phyloP scores from a whole-genome alignment of 208 protist species.

The Leishmania guyanensis region DNA sequence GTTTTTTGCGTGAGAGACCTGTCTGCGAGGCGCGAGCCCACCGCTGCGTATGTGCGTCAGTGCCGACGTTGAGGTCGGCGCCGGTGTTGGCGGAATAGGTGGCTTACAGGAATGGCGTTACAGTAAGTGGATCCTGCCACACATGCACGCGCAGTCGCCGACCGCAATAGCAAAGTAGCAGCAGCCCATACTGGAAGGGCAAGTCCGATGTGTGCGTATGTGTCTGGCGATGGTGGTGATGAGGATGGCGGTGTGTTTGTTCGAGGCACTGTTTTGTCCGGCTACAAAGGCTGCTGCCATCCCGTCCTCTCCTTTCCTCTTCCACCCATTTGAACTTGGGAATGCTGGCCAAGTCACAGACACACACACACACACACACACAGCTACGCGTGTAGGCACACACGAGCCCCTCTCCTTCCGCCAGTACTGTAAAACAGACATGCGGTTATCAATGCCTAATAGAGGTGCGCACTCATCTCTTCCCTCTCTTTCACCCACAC shows the following conservation, averaged over 20 bases:
- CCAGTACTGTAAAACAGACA: not conserved
- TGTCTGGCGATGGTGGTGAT: not conserved
- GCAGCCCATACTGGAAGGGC: not conserved
- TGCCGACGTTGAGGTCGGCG: not conserved
- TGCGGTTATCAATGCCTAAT: not conserved
- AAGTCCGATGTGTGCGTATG: not conserved
- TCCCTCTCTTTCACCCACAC: not conserved
- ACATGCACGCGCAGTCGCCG: not conserved
- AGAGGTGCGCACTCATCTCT: not conserved
- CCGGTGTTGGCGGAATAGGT: not conserved
- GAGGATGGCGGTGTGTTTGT: not conserved
- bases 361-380: not conserved
- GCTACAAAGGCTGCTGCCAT: not conserved
- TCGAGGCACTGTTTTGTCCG: not conserved
- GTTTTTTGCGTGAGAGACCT: not conserved
- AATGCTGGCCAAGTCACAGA: not conserved
- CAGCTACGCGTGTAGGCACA: not conserved
- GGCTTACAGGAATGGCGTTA: not conserved
- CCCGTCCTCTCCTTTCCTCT: not conserved
- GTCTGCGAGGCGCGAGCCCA: not conserved
- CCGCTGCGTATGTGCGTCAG: not conserved
- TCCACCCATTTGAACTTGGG: not conserved
- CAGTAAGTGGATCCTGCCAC: not conserved
- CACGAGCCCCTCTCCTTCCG: not conserved
- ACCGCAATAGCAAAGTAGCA: not conserved